Conservation (phyloP, 768 basidiomycete species). For the Leccinum rimulosum region DNA sequence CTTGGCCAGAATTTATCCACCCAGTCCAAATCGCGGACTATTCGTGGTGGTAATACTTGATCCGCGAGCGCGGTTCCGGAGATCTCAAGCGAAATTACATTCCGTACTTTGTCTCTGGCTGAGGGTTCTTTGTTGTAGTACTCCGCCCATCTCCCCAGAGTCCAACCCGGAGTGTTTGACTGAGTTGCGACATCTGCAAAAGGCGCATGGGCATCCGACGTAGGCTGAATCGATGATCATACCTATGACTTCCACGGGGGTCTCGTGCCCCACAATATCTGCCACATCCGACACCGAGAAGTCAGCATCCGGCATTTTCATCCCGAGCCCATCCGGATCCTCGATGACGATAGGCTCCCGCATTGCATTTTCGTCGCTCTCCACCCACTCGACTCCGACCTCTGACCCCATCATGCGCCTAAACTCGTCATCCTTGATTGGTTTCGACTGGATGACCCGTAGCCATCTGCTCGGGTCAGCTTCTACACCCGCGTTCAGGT, state of each 20-base stretch:
- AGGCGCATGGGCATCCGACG: conserved; percentile 1
- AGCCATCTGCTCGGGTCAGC: conserved; percentile 65
- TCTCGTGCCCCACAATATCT: conserved; percentile 71
- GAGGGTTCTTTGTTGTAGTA: conserved; percentile 72
- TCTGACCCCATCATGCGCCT: conserved; percentile 63
- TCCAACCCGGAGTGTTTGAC: conserved; percentile 84
- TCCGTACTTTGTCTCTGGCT: conserved; percentile 81
- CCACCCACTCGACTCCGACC: conserved; percentile 73
- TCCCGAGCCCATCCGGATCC: conserved; percentile 76
- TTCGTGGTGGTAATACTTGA: conserved; percentile 74
- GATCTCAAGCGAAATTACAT: conserved; percentile 94
- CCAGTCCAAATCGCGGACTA: conserved; percentile 93
- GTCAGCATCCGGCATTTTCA: conserved; percentile 76
- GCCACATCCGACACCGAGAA: conserved; percentile 83
- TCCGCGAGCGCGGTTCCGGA: conserved; percentile 81
- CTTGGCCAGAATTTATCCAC: conserved; percentile 94
- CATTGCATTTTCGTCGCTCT: conserved; percentile 69
- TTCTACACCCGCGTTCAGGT: conserved; percentile 61
- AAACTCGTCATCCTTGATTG: conserved; percentile 62
- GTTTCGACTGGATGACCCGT: conserved; percentile 65
- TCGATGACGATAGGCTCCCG: conserved; percentile 82
- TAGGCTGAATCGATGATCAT: conserved; percentile 18
- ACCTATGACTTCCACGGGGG: conserved; percentile 92
- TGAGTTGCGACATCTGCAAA: conserved; percentile 82
- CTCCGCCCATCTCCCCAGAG: conserved; percentile 84